phyloP scores from a whole-genome alignment of 495 filamentous ascomycete genomes.

The Penicillium coffeae region DNA sequence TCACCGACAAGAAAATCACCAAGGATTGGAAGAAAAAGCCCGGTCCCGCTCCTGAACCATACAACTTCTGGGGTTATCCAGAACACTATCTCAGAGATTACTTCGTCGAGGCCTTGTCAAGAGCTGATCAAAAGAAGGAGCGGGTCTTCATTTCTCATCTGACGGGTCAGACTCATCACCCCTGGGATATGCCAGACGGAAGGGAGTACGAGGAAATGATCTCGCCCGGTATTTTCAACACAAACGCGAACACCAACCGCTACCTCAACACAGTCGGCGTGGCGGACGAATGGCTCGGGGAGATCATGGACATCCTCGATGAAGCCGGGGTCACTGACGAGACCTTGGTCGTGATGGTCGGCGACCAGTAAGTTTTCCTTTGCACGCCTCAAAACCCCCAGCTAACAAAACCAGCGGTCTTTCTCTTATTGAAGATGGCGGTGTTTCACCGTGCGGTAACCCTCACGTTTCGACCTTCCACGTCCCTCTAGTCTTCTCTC shows the following conservation, averaged over 20 bases:
- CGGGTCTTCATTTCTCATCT: slow-evolving; percentile 41
- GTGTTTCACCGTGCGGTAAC: slow-evolving; percentile 34
- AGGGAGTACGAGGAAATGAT: slow-evolving; percentile 28
- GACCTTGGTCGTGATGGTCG: slow-evolving; percentile 40
- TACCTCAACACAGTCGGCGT: slow-evolving; percentile 42
- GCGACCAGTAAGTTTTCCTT: slow-evolving; percentile 35
- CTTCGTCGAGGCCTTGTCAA: slow-evolving; percentile 29
- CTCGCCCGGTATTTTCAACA: slow-evolving; percentile 18
- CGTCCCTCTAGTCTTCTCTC: slow-evolving; percentile 38
- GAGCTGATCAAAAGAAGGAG: slow-evolving; percentile 32
- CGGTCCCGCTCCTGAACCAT: slow-evolving; percentile 19
- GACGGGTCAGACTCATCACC: slow-evolving; percentile 41
- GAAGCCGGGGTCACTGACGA: slow-evolving; percentile 38
- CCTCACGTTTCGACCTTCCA: slow-evolving; percentile 38
- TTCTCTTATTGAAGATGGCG: slow-evolving; percentile 29
- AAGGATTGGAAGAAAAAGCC: slow-evolving; percentile 22
- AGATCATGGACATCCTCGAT: slow-evolving; percentile 32
- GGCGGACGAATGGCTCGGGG: slow-evolving; percentile 33
- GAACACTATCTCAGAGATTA: slow-evolving; percentile 36
- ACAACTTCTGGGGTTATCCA: slow-evolving; percentile 42
- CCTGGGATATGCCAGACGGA: slow-evolving; percentile 32
- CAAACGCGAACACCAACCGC: slow-evolving; percentile 21
- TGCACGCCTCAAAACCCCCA: neutral
- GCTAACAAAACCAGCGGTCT: slow-evolving; percentile 18
- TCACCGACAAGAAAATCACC: slow-evolving; percentile 27